These are phyloP conservation scores for Neonothopanus nambi DNA, from an alignment of 1,284 basidiomycete genomes.

Conservation along the genomic window DNA sequence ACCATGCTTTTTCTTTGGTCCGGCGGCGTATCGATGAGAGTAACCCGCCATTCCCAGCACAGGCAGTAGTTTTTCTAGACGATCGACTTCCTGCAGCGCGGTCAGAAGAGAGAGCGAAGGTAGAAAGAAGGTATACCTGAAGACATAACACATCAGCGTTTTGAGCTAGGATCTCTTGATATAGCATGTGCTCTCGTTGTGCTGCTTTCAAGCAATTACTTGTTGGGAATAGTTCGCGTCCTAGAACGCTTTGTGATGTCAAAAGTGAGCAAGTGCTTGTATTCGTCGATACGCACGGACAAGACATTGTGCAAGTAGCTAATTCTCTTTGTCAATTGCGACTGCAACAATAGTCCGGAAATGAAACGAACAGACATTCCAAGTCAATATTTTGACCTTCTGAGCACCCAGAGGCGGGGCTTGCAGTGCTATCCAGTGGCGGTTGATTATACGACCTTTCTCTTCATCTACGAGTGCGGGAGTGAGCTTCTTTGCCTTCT, in stretches of 20 bases:
- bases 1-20: constrained; percentile 78
- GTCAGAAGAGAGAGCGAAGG: constrained; percentile 3
- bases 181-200: constrained; percentile 75
- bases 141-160: constrained; percentile 80
- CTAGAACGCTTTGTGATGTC: constrained; percentile 37
- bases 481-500: constrained; percentile 37
- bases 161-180: constrained; percentile 68
- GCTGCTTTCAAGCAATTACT: constrained; percentile 77
- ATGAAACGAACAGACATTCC: constrained; percentile 68
- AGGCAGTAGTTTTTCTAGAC: constrained; percentile 65
- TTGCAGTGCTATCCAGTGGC: constrained; percentile 53
- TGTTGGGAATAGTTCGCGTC: constrained; percentile 82
- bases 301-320: constrained; percentile 77
- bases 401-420: constrained; percentile 19
- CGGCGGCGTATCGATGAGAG: constrained; percentile 59
- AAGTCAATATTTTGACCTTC: constrained; percentile 62
- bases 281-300: constrained; percentile 58
- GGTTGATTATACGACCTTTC: constrained; percentile 40
- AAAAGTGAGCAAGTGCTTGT: constrained; percentile 2
- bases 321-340: constrained; percentile 19
- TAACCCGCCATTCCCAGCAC: constrained; percentile 62
- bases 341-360: constrained; percentile 9
- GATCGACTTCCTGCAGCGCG: constrained; percentile 68
- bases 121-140: constrained; percentile 52
- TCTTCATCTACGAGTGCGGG: constrained; percentile 16